phyloP scores from a whole-genome alignment of 805 yeast genomes.

The Cyberlindnera petersonii region DNA sequence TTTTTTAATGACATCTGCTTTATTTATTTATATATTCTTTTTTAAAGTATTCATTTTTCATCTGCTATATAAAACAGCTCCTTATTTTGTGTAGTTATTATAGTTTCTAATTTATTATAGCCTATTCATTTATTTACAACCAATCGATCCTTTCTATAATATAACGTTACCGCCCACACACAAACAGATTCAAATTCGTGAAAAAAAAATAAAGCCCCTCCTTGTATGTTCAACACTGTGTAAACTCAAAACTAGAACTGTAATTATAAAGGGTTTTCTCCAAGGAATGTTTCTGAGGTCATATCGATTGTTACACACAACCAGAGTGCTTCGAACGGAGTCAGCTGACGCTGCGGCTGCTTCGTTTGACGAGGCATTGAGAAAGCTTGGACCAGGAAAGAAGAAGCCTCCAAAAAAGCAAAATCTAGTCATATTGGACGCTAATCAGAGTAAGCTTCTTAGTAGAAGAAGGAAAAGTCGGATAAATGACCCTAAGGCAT shows the following conservation, averaged over 20 bases:
- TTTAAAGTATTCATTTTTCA: not conserved
- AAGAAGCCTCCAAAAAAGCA: conserved; percentile 25
- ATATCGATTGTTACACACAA: conserved; percentile 9
- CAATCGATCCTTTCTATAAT: too few relatives aligned
- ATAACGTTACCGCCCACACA: too few relatives aligned
- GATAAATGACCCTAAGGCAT: not conserved
- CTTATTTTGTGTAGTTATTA: too few relatives aligned
- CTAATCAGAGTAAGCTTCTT: conserved; percentile 19
- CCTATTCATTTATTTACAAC: too few relatives aligned
- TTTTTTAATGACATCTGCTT: too few relatives aligned
- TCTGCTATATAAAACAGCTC: not conserved
- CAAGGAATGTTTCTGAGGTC: not conserved
- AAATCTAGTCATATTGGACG: conserved; percentile 22
- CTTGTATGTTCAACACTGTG: too few relatives aligned
- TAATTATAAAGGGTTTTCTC: not conserved
- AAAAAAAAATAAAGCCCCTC: too few relatives aligned
- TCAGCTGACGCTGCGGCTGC: not conserved
- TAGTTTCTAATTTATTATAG: too few relatives aligned
- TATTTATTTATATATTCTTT: too few relatives aligned
- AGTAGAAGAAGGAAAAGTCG: conserved; percentile 6
- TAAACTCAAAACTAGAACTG: too few relatives aligned
- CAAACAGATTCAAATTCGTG: too few relatives aligned
- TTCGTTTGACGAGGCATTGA: not conserved
- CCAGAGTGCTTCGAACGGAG: conserved; percentile 4
- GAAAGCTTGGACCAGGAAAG: conserved; percentile 23